Evolutionary conservation across 768 basidiomycete genomes (phyloP).

Genomic region (Leccinum olivaceopallidum): DNA sequence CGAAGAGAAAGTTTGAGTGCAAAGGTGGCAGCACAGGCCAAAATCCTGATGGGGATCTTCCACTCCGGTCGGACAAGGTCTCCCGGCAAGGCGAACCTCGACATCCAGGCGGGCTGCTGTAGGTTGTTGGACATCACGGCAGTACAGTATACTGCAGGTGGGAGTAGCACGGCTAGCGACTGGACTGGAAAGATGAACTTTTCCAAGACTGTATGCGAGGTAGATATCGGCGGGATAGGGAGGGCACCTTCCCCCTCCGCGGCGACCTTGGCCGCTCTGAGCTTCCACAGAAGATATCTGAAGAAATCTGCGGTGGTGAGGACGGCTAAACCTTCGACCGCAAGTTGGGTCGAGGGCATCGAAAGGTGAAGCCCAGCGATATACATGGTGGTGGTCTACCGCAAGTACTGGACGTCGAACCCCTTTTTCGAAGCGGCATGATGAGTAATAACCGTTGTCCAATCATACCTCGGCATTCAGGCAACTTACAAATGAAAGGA

Average conservation of each 20-base stretch:
- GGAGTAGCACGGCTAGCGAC: conserved; percentile 20
- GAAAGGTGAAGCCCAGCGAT: conserved; percentile 27
- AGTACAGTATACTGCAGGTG: conserved; percentile 31
- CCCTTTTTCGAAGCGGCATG: conserved; percentile 19
- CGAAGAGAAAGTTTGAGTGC: conserved; percentile 17
- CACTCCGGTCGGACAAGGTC: conserved; percentile 23
- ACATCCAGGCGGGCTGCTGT: conserved; percentile 39
- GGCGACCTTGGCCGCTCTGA: background rate
- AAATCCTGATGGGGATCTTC: conserved; percentile 26
- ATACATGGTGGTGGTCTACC: conserved; percentile 23
- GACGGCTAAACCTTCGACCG: conserved; percentile 25
- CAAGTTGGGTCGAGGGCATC: conserved; percentile 12
- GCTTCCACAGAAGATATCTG: conserved; percentile 18
- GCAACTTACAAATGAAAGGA: too few relatives aligned
- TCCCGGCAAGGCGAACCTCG: conserved; percentile 26
- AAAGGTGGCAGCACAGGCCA: conserved; percentile 29
- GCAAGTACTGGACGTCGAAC: conserved; percentile 9
- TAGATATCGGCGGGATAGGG: conserved; percentile 17
- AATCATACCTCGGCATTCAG: background rate
- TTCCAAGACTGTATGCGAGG: conserved; percentile 21
- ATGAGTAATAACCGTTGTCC: conserved; percentile 14
- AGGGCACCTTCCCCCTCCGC: conserved; percentile 17
- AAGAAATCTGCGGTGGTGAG: conserved; percentile 29
- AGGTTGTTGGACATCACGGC: conserved; percentile 32
- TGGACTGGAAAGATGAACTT: conserved; percentile 33